Conservation (phyloP, 371 early-diverging fungal genomes). For the Mortierella sp. region DNA sequence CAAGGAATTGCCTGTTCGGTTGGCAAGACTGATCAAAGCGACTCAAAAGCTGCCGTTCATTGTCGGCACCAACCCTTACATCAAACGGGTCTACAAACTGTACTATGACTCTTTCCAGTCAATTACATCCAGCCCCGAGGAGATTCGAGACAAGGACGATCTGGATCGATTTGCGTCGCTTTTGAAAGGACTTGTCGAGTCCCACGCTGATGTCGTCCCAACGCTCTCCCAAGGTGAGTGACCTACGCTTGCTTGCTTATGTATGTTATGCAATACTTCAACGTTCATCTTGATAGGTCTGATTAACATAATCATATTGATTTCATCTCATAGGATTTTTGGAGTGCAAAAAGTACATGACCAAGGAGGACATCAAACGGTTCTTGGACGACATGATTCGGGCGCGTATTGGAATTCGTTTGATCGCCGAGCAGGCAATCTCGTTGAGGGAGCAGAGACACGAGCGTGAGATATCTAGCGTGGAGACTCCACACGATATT, state of each 20-base stretch:
- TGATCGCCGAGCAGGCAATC: constrained; percentile 95
- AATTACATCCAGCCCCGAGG: constrained; percentile 67
- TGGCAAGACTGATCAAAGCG: constrained; percentile 86
- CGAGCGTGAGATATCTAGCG: constrained; percentile 31
- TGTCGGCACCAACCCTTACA: constrained; percentile 92
- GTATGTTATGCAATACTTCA: not conserved
- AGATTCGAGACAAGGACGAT: constrained; percentile 60
- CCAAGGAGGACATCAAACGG: constrained; percentile 72
- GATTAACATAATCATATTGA: not conserved
- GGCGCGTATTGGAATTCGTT: constrained; percentile 95
- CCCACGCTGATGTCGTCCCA: constrained; percentile 89
- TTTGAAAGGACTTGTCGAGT: constrained; percentile 78
- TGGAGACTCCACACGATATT: constrained; percentile 57
- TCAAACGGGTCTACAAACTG: constrained; percentile 82
- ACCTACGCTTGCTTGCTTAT: not conserved
- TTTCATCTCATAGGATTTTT: constrained; percentile 71
- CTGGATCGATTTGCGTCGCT: constrained; percentile 73
- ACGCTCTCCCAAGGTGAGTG: constrained; percentile 83
- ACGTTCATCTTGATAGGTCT: no score
- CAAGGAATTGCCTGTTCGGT: constrained; percentile 84
- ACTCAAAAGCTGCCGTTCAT: constrained; percentile 92
- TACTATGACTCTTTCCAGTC: constrained; percentile 88
- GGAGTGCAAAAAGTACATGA: constrained; percentile 93
- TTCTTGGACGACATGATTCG: constrained; percentile 94
- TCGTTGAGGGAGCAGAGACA: constrained; percentile 76